These are phyloP conservation scores for Raffaelea albimanens DNA, from an alignment of 2,329 filamentous ascomycete species.

Conservation along the genomic window DNA sequence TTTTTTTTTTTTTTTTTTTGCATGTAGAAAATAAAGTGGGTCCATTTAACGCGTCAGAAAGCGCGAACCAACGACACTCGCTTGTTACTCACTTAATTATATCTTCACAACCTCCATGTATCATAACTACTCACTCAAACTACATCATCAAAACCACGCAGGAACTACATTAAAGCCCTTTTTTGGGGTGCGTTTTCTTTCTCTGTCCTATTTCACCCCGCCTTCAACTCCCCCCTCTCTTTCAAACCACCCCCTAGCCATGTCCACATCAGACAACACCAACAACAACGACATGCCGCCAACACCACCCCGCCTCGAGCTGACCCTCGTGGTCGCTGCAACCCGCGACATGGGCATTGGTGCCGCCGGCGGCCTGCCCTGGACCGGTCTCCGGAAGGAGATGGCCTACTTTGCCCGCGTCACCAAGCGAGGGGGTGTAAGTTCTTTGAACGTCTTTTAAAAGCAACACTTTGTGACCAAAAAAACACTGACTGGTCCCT, in stretches of 20 bases:
- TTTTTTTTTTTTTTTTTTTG: too few species aligned
- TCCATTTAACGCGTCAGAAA: background rate
- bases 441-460: background rate
- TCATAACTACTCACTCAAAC: background rate
- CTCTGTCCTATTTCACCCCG: too few species aligned
- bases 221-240: too few species aligned
- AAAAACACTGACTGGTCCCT: background rate
- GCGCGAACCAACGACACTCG: background rate
- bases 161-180: too few species aligned
- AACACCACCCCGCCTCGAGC: conserved; percentile 36
- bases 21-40: background rate
- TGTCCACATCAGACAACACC: too few species aligned
- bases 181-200: too few species aligned
- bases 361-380: conserved; percentile 67
- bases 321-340: conserved; percentile 91
- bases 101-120: too few species aligned
- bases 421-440: conserved; percentile 54
- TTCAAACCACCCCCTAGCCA: too few species aligned
- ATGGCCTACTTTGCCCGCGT: conserved; percentile 94
- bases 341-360: conserved; percentile 87
- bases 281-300: too few species aligned
- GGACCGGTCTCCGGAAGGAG: conserved; percentile 80
- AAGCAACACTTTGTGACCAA: background rate
- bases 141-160: background rate
- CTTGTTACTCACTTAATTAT: too few species aligned